Percentiles rank a stretch among this genome's conserved stretches.
Conservation (phyloP, 495 filamentous ascomycete genomes). For the Hypoxylon subgilvum region DNA sequence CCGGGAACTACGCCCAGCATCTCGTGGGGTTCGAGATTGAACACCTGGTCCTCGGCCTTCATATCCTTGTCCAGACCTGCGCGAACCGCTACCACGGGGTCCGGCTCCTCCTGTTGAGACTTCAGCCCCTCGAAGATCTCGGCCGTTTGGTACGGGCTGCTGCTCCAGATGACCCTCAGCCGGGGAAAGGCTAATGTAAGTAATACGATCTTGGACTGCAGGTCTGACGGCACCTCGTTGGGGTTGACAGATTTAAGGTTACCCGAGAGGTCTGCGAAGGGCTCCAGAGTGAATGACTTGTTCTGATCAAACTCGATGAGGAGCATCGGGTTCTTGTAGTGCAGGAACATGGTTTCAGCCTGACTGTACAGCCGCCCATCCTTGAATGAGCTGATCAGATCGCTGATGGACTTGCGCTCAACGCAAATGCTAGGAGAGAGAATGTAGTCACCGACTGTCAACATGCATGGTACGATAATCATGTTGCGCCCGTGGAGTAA, state of each 20-base stretch:
- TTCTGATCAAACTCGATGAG: slow-evolving; percentile 98
- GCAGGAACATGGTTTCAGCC: slow-evolving; percentile 88
- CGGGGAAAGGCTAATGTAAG: slow-evolving; percentile 90
- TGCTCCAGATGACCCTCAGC: slow-evolving; percentile 91
- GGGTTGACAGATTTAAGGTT: slow-evolving; percentile 61
- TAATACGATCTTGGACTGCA: slow-evolving; percentile 91
- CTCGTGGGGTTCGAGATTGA: slow-evolving; percentile 72
- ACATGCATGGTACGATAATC: slow-evolving; percentile 86
- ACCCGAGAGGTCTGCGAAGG: slow-evolving; percentile 81
- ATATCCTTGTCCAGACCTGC: slow-evolving; percentile 74
- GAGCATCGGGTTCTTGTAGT: slow-evolving; percentile 90
- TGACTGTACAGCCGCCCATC: slow-evolving; percentile 92
- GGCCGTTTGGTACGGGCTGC: slow-evolving; percentile 91
- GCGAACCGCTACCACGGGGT: slow-evolving; percentile 84
- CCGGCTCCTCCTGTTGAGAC: slow-evolving; percentile 83
- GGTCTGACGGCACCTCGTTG: slow-evolving; percentile 66
- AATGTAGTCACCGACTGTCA: slow-evolving; percentile 97
- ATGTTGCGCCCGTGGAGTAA: slow-evolving; percentile 87
- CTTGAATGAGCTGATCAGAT: slow-evolving; percentile 88
- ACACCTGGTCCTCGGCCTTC: slow-evolving; percentile 61
- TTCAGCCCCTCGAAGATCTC: slow-evolving; percentile 96
- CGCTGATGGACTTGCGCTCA: slow-evolving; percentile 90
- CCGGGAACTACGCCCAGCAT: slow-evolving; percentile 88
- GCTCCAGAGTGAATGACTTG: slow-evolving; percentile 95
- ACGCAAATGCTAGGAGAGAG: slow-evolving; percentile 88